Base-by-base conservation (phyloP, 495 filamentous ascomycete genomes). In the Penicillium pulvis region DNA sequence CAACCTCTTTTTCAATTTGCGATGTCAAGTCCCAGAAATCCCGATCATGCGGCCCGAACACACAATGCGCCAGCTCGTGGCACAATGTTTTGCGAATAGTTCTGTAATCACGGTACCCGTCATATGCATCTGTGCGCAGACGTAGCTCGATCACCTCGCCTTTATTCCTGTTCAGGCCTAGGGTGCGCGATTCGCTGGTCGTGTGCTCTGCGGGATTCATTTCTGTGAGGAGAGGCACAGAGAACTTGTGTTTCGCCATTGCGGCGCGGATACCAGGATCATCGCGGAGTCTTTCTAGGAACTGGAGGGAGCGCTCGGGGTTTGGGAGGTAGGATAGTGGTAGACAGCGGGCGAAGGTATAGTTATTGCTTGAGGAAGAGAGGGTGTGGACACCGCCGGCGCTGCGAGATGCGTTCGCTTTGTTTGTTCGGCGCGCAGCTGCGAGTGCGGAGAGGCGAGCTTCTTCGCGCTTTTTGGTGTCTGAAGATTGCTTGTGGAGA, bases 41-140 rank as follows among this genome's bases (percentile, higher is more conserved):
- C 14, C 85, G 75, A 72, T 97, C 92, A 72, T 98, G 94, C 1
- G 88, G 83, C 0, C 87, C 82, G 66, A 86, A 87, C 10, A 95
- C 92, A 65, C 93, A 96, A 72, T 98, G 94, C 69, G 93, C 87
- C 43, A 98, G 78, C 81, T 98, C 94, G 70, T 98, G 94, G 67
- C 93, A 97, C 30, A 98, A 79, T 64, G 94, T 97, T 64, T 90
- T 91, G 44, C 94, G 80, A 30, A 98, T 95, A 1, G 85, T 90
- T 58, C 88, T 85, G 67, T 98, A 98, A 68, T 97, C 90, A 17
- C 94, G 73, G 62, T 93, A 98, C 6, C 94, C 94, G 71, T 96
- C 93, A 71, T 93, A 93, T 14, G 90, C 91, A 73, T 98, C 94
- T 6, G 94, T 97, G 14, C 94, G 81, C 39, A 98, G 72, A 0